Evolutionary conservation across 2,329 filamentous ascomycete genomes (phyloP).

Genomic region (Rhytidhysteron rufulum): DNA sequence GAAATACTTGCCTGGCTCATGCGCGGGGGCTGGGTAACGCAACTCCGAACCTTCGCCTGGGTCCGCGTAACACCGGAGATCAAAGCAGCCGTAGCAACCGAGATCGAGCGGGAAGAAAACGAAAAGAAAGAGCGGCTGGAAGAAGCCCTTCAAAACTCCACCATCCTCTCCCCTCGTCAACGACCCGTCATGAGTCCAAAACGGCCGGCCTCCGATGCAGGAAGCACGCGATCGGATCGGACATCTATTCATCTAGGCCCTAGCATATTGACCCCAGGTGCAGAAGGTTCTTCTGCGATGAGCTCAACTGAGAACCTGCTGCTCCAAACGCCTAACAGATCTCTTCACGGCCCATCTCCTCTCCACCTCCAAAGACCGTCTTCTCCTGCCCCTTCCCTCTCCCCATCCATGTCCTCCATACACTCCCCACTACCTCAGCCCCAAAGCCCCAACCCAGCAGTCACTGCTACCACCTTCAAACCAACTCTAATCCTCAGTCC

Average conservation of each 20-base stretch:
- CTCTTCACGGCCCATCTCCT: constrained; percentile 27
- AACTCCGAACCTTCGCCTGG: constrained; percentile 87
- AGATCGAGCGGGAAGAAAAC: constrained; percentile 51
- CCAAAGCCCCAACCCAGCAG: constrained; percentile 7
- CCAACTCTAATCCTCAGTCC: constrained; percentile 62
- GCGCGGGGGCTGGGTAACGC: constrained; percentile 88
- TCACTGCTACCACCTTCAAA: constrained; percentile 16
- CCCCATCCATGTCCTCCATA: constrained; percentile 2
- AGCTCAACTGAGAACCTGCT: too few relatives aligned
- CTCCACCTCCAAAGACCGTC: constrained; percentile 30
- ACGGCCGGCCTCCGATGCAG: constrained; percentile 27
- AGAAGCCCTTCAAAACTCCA: constrained; percentile 22
- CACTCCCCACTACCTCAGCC: constrained; percentile 13
- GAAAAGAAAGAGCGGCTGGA: constrained; percentile 28
- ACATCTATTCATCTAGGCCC: constrained; percentile 32
- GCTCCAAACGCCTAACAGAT: constrained; percentile 15
- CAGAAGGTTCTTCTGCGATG: constrained; percentile 8
- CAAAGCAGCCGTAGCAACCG: constrained; percentile 72
- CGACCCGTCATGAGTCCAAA: constrained; percentile 22
- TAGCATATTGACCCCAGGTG: constrained; percentile 1
- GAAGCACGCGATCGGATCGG: constrained; percentile 31
- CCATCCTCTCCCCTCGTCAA: constrained; percentile 20
- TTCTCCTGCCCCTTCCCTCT: constrained; percentile 13
- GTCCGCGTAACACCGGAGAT: constrained; percentile 80
- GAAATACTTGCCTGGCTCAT: constrained; percentile 91